Evolutionary conservation across 257 asterid genomes (phyloP).

Genomic region (Nicotiana benthamiana): DNA sequence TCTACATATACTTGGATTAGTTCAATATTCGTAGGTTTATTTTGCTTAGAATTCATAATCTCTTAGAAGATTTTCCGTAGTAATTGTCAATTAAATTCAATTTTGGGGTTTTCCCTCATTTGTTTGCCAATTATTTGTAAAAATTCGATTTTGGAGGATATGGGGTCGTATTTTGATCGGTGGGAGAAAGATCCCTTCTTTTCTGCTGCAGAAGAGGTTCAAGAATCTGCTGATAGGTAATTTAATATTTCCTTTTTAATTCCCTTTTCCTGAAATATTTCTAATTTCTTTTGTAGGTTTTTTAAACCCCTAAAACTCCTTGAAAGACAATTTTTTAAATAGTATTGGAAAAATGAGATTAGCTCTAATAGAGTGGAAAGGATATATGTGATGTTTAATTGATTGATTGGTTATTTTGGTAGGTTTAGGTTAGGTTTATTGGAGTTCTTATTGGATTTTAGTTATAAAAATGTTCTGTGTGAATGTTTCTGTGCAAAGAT

Average conservation of each 20-base stretch:
- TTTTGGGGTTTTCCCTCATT: background rate
- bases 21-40: background rate
- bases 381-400: background rate
- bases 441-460: background rate
- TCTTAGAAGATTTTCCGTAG: background rate
- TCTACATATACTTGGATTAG: background rate
- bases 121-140: background rate
- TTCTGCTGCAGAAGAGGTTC: conserved; percentile 94
- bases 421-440: background rate
- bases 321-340: background rate
- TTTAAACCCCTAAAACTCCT: background rate
- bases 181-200: conserved; percentile 98
- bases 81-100: background rate
- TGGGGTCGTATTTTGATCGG: conserved; percentile 69
- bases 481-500: background rate
- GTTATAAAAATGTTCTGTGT: background rate
- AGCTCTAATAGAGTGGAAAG: background rate
- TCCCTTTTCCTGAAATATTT: background rate
- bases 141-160: conserved; percentile 3
- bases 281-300: background rate
- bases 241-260: background rate
- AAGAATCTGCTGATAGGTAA: conserved; percentile 91
- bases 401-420: background rate
- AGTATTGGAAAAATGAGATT: background rate
- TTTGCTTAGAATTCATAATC: background rate